Evolutionary conservation across 805 yeast genomes (phyloP), one percentile per base, ranked within the genome.

Genomic region (Lachancea meyersii): DNA sequence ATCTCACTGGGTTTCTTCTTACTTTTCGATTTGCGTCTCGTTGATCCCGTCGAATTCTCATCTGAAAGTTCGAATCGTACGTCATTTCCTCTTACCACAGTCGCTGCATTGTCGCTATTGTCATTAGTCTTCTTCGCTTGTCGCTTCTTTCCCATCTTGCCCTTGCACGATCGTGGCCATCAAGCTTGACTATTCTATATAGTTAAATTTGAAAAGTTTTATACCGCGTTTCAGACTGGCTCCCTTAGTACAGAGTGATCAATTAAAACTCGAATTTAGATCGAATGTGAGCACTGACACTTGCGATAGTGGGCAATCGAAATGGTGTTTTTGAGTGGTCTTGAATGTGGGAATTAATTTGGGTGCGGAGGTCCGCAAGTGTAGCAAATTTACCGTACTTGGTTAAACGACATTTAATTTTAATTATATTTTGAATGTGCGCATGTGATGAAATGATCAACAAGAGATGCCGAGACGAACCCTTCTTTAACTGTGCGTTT

Each of bases 11-110:
- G 19, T n/a, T 40, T 36, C 40, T 44, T 46, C 40, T 49, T 54
- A 14, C 41, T 34, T 21, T 44, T 44, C 31, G 53, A 57, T 26
- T 53, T 48, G 50, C 58, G 56, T 51, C 50, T 57, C 47, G 55
- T 58, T 33, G 55, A 53, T 38, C 33, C 41, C 18, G 35, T 38
- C 40, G 17, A n/a, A 16, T 26, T 28, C 22, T 31, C 44, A 9
- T 40, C 39, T 21, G 35, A 20, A 31, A 33, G 37, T 11, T 41
- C 44, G 23, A 41, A 41, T 14, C 31, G 40, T 13, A 41, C 44
- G 32, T 41, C 44, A 13, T 20, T 30, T 17, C 36, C 44, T 14
- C 36, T 41, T 7, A 41, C 4, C 11, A 41, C 36, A 5, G 44
- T 41, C n/a, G 35, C 32, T 5, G 19, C 31, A 30, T 41, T 32